phyloP scores from a whole-genome alignment of 2,329 filamentous ascomycete genomes.

The Trichoderma pleuroti region DNA sequence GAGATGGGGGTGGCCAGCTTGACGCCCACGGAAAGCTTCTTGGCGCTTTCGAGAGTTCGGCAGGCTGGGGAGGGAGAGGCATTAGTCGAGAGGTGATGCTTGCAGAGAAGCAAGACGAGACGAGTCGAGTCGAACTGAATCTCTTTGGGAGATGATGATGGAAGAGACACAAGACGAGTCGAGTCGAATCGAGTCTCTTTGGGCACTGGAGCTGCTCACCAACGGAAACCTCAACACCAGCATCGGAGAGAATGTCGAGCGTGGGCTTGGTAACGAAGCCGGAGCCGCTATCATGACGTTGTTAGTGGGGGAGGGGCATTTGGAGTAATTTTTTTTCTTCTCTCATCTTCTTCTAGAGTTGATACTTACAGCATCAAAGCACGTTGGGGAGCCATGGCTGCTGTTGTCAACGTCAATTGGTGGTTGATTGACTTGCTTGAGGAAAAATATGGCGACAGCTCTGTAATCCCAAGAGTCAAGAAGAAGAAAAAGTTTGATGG shows the following conservation, averaged over 20 bases:
- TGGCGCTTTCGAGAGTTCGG: conserved; percentile 71
- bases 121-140: too few relatives aligned
- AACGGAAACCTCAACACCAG: conserved; percentile 62
- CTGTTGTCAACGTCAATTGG: not conserved
- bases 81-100: not conserved
- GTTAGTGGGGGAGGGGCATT: conserved; percentile 3
- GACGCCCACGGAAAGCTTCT: conserved; percentile 70
- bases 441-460: not conserved
- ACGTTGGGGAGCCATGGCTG: conserved; percentile 1
- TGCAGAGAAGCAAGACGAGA: not conserved
- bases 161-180: not conserved
- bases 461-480: not conserved
- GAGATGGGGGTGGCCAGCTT: conserved; percentile 72
- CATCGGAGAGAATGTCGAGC: conserved; percentile 58
- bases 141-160: not conserved
- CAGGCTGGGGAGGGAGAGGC: conserved; percentile 53
- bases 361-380: not conserved
- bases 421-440: not conserved
- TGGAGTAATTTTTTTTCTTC: not conserved
- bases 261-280: conserved; percentile 42
- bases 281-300: not conserved
- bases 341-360: not conserved
- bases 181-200: not conserved
- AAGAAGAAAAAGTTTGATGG: not conserved
- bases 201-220: conserved; percentile 26